Base-by-base conservation (phyloP, 2,329 filamentous ascomycete genomes). In the Xylariomycetidae sp. region DNA sequence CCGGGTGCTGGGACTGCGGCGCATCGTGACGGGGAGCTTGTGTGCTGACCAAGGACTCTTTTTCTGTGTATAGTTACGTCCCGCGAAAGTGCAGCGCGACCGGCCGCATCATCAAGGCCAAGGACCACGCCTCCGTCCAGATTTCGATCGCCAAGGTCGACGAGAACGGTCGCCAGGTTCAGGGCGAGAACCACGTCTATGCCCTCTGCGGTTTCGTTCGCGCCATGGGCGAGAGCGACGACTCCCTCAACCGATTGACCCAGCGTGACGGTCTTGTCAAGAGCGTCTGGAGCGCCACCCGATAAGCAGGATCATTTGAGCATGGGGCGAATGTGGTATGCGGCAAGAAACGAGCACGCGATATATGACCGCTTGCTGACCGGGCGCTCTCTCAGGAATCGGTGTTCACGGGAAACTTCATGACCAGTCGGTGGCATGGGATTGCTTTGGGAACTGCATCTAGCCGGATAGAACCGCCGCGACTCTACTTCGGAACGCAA, bases 71-170 rank as follows among this genome's bases (percentile, higher is more conserved):
- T 63, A 93, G 87, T 68, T 94, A 94, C 82, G 85, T 95, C 77
- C 88, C 88, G 67, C 87, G 90, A 78, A 96, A 95, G 78, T 96
- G 90, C 85, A 87, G 18, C 25, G 26, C 32, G 58, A 95, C 90
- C 69, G 93, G 94, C 86, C 87, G 92, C 74, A 95, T 96, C 79
- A 96, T 98, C 82, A 95, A 95, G 78, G 88, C 92, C 76, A 95
- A 96, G 77, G 92, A 98, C 74, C 92, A 98, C 79, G 90, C 87
- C 59, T 94, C 86, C 47, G 92, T 96, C 58, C 92, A 29, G 73
- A 87, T 98, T 70, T 86, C 83, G 58, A 76, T 98, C 64, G 90
- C 83, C 69, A 96, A 95, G 77, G 92, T 98, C 58, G 90, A 96
- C 70, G 92, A 98, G 82, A 93, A 89, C 74, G 92, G 92, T 66